These are phyloP conservation scores for Debaryomyces nepalensis DNA, from an alignment of 1,139 yeast genomes.

Conservation along the genomic window DNA sequence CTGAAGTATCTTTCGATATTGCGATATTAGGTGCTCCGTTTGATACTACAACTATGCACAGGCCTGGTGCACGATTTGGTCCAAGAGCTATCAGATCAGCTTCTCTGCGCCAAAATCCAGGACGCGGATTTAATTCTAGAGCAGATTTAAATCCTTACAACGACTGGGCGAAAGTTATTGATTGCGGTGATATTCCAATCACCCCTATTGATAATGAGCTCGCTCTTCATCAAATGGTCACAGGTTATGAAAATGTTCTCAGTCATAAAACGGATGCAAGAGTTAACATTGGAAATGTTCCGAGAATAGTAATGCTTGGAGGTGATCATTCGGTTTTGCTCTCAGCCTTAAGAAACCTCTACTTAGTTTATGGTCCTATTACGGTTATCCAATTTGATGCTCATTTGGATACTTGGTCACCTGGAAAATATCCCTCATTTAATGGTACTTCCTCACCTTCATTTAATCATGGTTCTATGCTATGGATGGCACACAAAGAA, in stretches of 20 bases:
- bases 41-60: constrained; percentile 74
- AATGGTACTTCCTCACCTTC: constrained; percentile 71
- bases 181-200: constrained; percentile 83
- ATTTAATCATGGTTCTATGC: constrained; percentile 80
- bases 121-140: constrained; percentile 70
- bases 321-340: constrained; percentile 79
- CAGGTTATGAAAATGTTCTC: constrained; percentile 65
- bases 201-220: constrained; percentile 75
- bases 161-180: constrained; percentile 69
- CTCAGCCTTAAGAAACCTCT: constrained; percentile 69
- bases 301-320: constrained; percentile 72
- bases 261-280: constrained; percentile 31
- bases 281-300: constrained; percentile 42
- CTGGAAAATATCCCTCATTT: constrained; percentile 64
- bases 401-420: constrained; percentile 80
- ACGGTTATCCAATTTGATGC: constrained; percentile 80
- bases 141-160: constrained; percentile 68
- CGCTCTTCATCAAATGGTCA: constrained; percentile 73
- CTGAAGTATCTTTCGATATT: constrained; percentile 57
- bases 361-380: constrained; percentile 62
- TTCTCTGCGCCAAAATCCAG: constrained; percentile 69
- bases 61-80: constrained; percentile 82
- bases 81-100: constrained; percentile 77
- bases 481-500: constrained; percentile 75
- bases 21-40: constrained; percentile 78